phyloP scores from a whole-genome alignment of 1,139 yeast species.

The Debaryomyces sp. region DNA sequence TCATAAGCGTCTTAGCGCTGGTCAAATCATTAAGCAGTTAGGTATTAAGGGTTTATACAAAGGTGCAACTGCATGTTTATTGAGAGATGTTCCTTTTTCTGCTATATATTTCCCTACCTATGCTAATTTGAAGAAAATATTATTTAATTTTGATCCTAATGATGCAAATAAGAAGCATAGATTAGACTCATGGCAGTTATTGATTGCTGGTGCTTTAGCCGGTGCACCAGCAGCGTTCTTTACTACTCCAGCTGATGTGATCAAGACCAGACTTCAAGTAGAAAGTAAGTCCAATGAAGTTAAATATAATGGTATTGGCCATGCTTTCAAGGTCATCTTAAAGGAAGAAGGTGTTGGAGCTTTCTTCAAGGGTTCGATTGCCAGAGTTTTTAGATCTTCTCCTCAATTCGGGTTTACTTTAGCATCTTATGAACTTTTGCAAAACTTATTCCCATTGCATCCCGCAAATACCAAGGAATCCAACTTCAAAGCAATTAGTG shows the following conservation, averaged over 20 bases:
- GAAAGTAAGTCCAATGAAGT: slow-evolving; percentile 80
- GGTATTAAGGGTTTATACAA: slow-evolving; percentile 87
- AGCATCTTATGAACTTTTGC: slow-evolving; percentile 90
- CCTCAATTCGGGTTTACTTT: slow-evolving; percentile 98
- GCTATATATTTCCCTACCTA: slow-evolving; percentile 98
- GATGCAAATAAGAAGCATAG: slow-evolving; percentile 50
- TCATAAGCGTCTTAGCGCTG: slow-evolving; percentile 57
- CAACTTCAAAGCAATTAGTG: slow-evolving; percentile 47
- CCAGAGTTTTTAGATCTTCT: slow-evolving; percentile 91
- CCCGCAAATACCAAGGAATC: slow-evolving; percentile 51
- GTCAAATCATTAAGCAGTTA: slow-evolving; percentile 73
- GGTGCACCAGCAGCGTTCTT: slow-evolving; percentile 98
- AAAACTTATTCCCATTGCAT: slow-evolving; percentile 47
- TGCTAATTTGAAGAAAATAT: slow-evolving; percentile 83
- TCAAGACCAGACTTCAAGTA: slow-evolving; percentile 91
- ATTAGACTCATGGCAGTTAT: slow-evolving; percentile 80
- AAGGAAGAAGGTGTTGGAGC: slow-evolving; percentile 78
- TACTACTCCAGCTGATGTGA: slow-evolving; percentile 96
- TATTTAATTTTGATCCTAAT: slow-evolving; percentile 82
- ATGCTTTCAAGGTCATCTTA: slow-evolving; percentile 74
- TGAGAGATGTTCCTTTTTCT: slow-evolving; percentile 95
- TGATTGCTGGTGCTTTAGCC: slow-evolving; percentile 89
- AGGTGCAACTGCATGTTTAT: slow-evolving; percentile 89
- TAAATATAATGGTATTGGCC: slow-evolving; percentile 71
- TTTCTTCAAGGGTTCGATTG: slow-evolving; percentile 95